A percentile compares a stretch with the other conserved stretches of the same genome.
Conservation (phyloP, 257 asterid genomes). For the Sherardia arvensis region DNA sequence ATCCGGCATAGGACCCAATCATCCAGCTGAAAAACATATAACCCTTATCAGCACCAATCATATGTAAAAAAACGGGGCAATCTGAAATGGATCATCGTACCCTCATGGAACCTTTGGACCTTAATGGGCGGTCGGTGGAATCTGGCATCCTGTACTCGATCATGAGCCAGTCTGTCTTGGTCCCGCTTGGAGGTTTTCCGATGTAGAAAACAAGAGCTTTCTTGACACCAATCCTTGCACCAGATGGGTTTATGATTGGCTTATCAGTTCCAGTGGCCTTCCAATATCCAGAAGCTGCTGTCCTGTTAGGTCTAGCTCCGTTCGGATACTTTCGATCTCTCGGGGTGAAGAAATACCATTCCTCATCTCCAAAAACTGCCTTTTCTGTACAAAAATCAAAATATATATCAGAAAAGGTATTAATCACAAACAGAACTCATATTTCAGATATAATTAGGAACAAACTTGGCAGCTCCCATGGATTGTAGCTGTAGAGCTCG, state of each 20-base stretch:
- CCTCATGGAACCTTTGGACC: constrained; percentile 52
- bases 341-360: constrained; percentile 61
- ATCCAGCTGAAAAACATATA: constrained; percentile 35
- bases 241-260: constrained; percentile 30
- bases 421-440: neutral
- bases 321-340: constrained; percentile 58
- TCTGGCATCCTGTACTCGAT: constrained; percentile 52
- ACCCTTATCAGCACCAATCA: neutral
- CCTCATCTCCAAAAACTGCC: constrained; percentile 45
- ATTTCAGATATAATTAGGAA: neutral
- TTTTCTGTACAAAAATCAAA: constrained; percentile 25
- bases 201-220: constrained; percentile 50
- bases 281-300: constrained; percentile 55
- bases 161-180: constrained; percentile 55
- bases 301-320: constrained; percentile 55
- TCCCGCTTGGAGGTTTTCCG: constrained; percentile 45
- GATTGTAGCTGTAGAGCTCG: constrained; percentile 44
- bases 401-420: neutral
- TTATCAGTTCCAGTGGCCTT: constrained; percentile 58
- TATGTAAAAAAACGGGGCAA: too few relatives aligned
- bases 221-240: constrained; percentile 49
- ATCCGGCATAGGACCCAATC: constrained; percentile 64
- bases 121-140: constrained; percentile 22
- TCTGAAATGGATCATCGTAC: too few relatives aligned
- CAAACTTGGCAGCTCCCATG: constrained; percentile 67